phyloP scores from a whole-genome alignment of 257 asterid species.

The Nicotiana sylvestris region DNA sequence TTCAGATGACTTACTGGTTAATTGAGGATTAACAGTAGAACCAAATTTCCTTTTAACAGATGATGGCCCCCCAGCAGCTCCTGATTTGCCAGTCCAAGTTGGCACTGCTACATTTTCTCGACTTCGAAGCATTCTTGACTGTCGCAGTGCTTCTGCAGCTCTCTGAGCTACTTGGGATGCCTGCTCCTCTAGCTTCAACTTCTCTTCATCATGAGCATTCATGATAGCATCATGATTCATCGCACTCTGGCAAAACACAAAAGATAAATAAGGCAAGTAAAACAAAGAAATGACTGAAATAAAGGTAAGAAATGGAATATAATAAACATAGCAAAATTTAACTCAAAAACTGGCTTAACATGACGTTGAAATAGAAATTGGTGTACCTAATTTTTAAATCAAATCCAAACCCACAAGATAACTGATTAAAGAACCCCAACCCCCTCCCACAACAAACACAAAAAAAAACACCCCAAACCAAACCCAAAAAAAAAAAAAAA shows the following conservation, averaged over 20 bases:
- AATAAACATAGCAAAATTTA: background rate
- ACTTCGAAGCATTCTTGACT: slow-evolving; percentile 81
- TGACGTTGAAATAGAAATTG: background rate
- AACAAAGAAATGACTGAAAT: background rate
- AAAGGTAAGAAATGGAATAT: background rate
- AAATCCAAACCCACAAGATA: background rate
- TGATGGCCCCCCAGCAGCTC: slow-evolving; percentile 93
- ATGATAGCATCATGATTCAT: slow-evolving; percentile 90
- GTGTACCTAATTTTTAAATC: background rate
- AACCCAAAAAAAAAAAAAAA: background rate
- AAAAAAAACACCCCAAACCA: background rate
- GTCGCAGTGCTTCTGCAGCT: slow-evolving; percentile 94
- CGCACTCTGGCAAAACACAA: slow-evolving; percentile 60
- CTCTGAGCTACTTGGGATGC: slow-evolving; percentile 89
- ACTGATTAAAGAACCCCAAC: too few species aligned
- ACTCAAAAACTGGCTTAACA: background rate
- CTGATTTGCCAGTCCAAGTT: slow-evolving; percentile 95
- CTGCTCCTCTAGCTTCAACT: slow-evolving; percentile 65
- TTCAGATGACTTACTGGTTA: slow-evolving; percentile 36
- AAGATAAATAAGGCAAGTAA: background rate
- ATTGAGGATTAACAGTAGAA: slow-evolving; percentile 51
- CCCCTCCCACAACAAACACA: too few species aligned
- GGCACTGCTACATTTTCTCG: slow-evolving; percentile 76
- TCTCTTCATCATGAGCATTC: slow-evolving; percentile 85
- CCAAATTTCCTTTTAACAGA: slow-evolving; percentile 70